phyloP scores from a whole-genome alignment of 2,329 filamentous ascomycete species.

The Aureobasidium lini region DNA sequence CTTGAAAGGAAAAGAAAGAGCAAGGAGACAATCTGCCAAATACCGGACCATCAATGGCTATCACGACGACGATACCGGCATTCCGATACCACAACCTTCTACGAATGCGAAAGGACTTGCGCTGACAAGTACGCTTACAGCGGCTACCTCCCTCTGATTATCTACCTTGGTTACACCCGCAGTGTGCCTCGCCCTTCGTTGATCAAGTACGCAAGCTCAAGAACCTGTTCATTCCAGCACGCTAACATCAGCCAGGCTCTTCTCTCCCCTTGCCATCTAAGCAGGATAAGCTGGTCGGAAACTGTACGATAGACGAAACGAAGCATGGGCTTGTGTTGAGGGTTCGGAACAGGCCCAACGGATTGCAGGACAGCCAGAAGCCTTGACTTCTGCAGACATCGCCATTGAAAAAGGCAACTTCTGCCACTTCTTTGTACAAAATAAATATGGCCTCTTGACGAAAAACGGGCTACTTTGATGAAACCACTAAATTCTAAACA shows the following conservation, averaged over 20 bases:
- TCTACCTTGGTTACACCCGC: slow-evolving; percentile 94
- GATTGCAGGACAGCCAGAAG: neutral
- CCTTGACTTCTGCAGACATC: neutral
- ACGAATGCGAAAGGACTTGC: neutral
- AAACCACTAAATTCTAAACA: neutral
- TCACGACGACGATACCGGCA: neutral
- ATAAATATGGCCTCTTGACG: neutral
- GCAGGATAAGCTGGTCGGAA: neutral
- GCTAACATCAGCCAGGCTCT: slow-evolving; percentile 16
- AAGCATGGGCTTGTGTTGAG: neutral
- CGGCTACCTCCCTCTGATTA: slow-evolving; percentile 91
- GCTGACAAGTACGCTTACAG: slow-evolving; percentile 37
- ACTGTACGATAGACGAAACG: slow-evolving; percentile 10
- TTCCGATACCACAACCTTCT: neutral
- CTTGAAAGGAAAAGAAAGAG: neutral
- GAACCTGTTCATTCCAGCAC: neutral
- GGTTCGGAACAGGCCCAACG: neutral
- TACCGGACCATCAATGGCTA: no score
- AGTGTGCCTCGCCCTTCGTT: slow-evolving; percentile 83
- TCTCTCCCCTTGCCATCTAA: slow-evolving; percentile 19
- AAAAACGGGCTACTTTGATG: neutral
- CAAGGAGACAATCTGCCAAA: neutral
- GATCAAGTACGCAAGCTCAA: slow-evolving; percentile 49
- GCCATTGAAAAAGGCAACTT: neutral
- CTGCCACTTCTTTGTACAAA: slow-evolving; percentile 4